A percentile compares a stretch with the other conserved stretches of the same genome.
These are phyloP conservation scores for Berberis vulgaris DNA, from an alignment of 164 flowering plant species.

Conservation along the genomic window DNA sequence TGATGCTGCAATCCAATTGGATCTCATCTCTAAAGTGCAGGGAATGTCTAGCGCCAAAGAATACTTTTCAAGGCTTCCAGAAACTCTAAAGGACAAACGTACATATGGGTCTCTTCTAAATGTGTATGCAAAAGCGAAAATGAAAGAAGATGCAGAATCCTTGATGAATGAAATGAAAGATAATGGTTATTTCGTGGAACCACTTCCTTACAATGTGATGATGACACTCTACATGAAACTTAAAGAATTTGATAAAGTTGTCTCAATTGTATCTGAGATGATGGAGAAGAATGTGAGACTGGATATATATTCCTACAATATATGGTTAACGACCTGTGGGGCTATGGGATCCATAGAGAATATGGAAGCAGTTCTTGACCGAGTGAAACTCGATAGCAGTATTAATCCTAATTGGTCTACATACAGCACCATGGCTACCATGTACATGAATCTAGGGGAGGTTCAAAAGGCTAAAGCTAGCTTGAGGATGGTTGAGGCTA, in stretches of 20 bases:
- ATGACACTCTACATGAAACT: conserved; percentile 88
- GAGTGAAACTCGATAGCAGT: conserved; percentile 45
- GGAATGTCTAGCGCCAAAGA: conserved; percentile 70
- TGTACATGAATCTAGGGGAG: conserved; percentile 54
- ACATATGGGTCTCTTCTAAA: conserved; percentile 73
- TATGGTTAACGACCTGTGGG: conserved; percentile 73
- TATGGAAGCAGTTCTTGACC: conserved; percentile 67
- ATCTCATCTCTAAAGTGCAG: conserved; percentile 64
- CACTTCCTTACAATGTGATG: conserved; percentile 83
- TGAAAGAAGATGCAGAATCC: conserved; percentile 46
- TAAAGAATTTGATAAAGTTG: conserved; percentile 54
- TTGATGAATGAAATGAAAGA: conserved; percentile 35
- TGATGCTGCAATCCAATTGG: conserved; percentile 84
- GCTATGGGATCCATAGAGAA: conserved; percentile 47
- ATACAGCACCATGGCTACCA: conserved; percentile 74
- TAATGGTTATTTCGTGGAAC: conserved; percentile 36
- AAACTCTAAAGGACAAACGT: conserved; percentile 48
- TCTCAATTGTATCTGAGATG: conserved; percentile 60
- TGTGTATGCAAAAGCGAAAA: conserved; percentile 48
- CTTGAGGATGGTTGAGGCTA: conserved; percentile 56
- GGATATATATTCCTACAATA: conserved; percentile 79
- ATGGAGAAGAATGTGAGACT: conserved; percentile 39
- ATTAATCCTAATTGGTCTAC: conserved; percentile 80
- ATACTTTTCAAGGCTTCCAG: conserved; percentile 47
- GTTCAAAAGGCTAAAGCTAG: conserved; percentile 56